Base-by-base conservation (phyloP, 1,284 basidiomycete genomes). In the Fomitopsis pinicola region DNA sequence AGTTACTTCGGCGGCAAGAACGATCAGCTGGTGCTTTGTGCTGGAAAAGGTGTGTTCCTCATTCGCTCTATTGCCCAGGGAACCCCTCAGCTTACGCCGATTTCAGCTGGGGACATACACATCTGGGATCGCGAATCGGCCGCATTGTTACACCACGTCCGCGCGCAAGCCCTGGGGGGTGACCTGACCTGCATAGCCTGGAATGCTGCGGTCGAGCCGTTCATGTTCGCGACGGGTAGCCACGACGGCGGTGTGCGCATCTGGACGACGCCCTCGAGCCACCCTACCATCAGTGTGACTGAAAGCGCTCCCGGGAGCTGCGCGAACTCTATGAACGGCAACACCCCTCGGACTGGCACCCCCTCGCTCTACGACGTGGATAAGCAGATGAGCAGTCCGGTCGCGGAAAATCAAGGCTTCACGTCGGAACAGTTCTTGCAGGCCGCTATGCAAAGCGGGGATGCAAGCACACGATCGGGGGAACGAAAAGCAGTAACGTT, bases 81-180 rank as follows among this genome's bases (percentile, higher is more conserved):
- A n/a, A 1, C 10, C 35, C 9, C 33, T 14, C 22, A 6, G 44
- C 42, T 42, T 19, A 28, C 12, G n/a, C 44, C 17, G 44, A 30
- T 44, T 17, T 62, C 60, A 91, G 90, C 81, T 63, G 90, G 91
- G 1, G 88, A 91, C 67, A 85, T 92, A 35, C 87, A 91, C 67
- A 89, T 92, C n/a, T 92, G 91, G 91, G 90, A 92, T 68, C 82
- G 85, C 61, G 87, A 91, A 72, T 88, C 87, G 8, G 91, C 82
- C 9, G 80, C 83, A 22, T 73, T 88, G 2, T 75, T 92, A 4
- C 88, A 89, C 62, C 82, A 86, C 65, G 79, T 92, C 62, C 83
- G 81, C 22, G 80, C 84, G 38, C 83, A 86, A 66, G 78, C 76
- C 17, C 77, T 83, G 57, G 81, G 81, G 5, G 87, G 87, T 14